Evolutionary conservation across 768 basidiomycete genomes (phyloP).

Genomic region (Mrakia blollopis): DNA sequence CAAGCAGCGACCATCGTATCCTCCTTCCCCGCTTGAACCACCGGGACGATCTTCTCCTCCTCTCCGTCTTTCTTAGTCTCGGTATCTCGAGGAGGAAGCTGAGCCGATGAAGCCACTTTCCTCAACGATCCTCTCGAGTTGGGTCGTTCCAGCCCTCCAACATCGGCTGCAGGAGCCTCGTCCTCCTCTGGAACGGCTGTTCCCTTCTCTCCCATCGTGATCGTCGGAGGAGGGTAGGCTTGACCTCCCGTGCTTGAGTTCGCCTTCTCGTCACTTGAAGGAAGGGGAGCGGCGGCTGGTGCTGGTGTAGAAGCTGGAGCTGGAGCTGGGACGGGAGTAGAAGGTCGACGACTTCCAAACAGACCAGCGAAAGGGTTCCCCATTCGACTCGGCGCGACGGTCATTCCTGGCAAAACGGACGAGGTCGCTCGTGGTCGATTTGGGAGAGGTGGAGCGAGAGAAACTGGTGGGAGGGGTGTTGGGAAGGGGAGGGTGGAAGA

Average conservation of each 20-base stretch:
- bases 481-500: slow-evolving; percentile 28
- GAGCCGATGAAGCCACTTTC: background rate
- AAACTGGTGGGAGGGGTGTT: slow-evolving; percentile 36
- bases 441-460: slow-evolving; percentile 14
- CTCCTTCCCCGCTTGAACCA: slow-evolving; percentile 30
- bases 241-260: slow-evolving; percentile 29
- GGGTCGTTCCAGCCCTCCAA: background rate
- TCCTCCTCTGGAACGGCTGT: slow-evolving; percentile 22
- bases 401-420: slow-evolving; percentile 25
- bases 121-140: background rate
- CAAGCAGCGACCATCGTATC: slow-evolving; percentile 41
- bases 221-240: slow-evolving; percentile 33
- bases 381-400: slow-evolving; percentile 50
- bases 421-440: slow-evolving; percentile 29
- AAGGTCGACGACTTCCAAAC: slow-evolving; percentile 53
- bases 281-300: no score
- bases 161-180: slow-evolving; percentile 26
- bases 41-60: background rate
- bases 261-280: background rate
- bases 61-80: background rate
- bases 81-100: slow-evolving; percentile 14
- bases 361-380: slow-evolving; percentile 73
- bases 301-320: slow-evolving; percentile 39
- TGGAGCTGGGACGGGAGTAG: slow-evolving; percentile 42
- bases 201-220: slow-evolving; percentile 13